A percentile compares a stretch with the other conserved stretches of the same genome.
Conservation (phyloP, 768 basidiomycete genomes). For the Suillus sp. region DNA sequence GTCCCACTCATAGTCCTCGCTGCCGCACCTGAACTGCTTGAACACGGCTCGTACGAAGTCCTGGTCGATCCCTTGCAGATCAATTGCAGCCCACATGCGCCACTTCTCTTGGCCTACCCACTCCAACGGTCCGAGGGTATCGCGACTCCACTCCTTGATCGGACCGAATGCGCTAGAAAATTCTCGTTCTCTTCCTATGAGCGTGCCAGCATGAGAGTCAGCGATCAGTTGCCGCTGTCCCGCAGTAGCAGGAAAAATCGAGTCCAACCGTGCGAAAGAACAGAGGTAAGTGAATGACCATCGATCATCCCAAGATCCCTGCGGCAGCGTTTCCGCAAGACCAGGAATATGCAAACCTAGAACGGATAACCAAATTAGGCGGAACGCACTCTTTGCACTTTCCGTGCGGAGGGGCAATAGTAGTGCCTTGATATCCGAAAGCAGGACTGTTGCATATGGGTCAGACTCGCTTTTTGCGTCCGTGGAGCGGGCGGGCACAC, state of each 20-base stretch:
- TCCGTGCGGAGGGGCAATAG: conserved; percentile 49
- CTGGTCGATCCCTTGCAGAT: conserved; percentile 52
- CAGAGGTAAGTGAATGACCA: conserved; percentile 59
- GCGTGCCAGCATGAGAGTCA: conserved; percentile 65
- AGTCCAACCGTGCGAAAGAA: conserved; percentile 45
- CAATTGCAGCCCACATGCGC: conserved; percentile 49
- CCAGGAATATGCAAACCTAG: conserved; percentile 76
- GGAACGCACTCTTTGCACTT: conserved; percentile 56
- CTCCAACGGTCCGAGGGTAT: conserved; percentile 59
- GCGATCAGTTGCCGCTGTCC: conserved; percentile 40
- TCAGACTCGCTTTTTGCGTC: conserved; percentile 55
- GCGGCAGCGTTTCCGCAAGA: conserved; percentile 46
- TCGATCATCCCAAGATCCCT: conserved; percentile 62
- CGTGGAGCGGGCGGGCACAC: conserved; percentile 56
- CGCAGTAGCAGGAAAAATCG: conserved; percentile 52
- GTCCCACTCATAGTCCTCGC: conserved; percentile 66
- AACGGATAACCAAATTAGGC: conserved; percentile 69
- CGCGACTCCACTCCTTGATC: conserved; percentile 64
- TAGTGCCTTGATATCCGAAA: conserved; percentile 67
- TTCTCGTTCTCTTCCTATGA: conserved; percentile 67
- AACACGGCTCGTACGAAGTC: conserved; percentile 61
- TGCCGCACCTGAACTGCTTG: conserved; percentile 49
- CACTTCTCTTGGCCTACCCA: conserved; percentile 34
- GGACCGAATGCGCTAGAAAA: conserved; percentile 66
- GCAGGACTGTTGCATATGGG: conserved; percentile 72